phyloP scores from a whole-genome alignment of 2,329 filamentous ascomycete species.

The Colletotrichum eleusines region DNA sequence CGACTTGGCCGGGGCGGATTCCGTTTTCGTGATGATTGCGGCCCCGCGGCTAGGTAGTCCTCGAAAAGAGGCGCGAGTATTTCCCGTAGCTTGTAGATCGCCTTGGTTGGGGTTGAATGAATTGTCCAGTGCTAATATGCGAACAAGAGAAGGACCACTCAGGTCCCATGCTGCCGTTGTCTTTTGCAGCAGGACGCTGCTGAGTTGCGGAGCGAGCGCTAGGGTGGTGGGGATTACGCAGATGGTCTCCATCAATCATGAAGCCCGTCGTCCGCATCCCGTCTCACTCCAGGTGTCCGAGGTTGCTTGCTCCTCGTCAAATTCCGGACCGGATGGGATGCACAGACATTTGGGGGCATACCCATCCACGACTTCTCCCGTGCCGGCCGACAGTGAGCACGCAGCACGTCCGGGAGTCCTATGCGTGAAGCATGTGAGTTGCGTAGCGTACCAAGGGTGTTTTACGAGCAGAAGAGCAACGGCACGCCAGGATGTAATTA shows the following conservation, averaged over 20 bases:
- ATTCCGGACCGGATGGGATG: conserved; percentile 32
- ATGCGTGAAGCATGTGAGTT: conserved; percentile 22
- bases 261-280: conserved; percentile 24
- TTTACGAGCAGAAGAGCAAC: background rate
- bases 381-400: conserved; percentile 28
- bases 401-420: background rate
- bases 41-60: conserved; percentile 34
- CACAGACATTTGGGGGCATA: conserved; percentile 21
- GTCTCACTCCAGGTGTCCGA: conserved; percentile 33
- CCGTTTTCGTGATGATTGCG: conserved; percentile 40
- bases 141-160: conserved; percentile 34
- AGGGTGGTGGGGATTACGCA: conserved; percentile 34
- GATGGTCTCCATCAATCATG: conserved; percentile 39
- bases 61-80: conserved; percentile 38
- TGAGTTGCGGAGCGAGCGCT: conserved; percentile 31
- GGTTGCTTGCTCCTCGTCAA: conserved; percentile 27
- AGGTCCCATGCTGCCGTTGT: conserved; percentile 32
- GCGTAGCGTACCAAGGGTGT: background rate
- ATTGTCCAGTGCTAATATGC: conserved; percentile 27
- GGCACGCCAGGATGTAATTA: conserved; percentile 6
- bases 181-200: conserved; percentile 2
- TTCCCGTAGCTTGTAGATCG: conserved; percentile 40
- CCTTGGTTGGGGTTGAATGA: conserved; percentile 32
- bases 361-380: conserved; percentile 14
- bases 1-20: conserved; percentile 36